Evolutionary conservation across 371 early-diverging fungal species (phyloP).

Genomic region (Saksenaea oblongispora): DNA sequence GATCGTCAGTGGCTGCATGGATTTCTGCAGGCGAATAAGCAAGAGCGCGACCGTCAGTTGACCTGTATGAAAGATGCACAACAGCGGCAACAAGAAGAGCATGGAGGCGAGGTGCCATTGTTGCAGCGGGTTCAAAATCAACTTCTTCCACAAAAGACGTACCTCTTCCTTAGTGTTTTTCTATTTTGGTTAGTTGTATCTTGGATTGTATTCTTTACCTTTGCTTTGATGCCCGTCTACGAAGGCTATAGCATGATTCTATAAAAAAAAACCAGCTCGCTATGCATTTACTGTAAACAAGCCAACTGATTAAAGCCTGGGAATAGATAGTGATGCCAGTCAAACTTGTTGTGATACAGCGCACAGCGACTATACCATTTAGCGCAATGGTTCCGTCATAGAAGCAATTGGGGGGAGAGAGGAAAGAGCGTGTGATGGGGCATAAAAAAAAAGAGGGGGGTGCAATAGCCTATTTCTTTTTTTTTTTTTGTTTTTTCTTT

Average conservation of each 20-base stretch:
- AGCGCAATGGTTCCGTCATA: conserved; percentile 2
- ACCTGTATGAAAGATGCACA: conserved; percentile 27
- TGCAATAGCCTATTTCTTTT: background rate
- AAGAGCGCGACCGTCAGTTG: conserved; percentile 34
- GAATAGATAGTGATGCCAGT: conserved; percentile 7
- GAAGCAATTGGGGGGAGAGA: background rate
- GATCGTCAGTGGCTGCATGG: conserved; percentile 33
- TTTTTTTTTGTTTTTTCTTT: conserved; percentile 9
- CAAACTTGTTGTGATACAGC: background rate
- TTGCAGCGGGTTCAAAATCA: conserved; percentile 29
- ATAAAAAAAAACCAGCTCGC: conserved; percentile 1
- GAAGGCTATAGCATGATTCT: conserved; percentile 19
- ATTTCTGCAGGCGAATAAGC: conserved; percentile 40
- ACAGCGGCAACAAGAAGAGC: conserved; percentile 17
- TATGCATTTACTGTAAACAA: conserved; percentile 1
- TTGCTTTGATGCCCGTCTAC: conserved; percentile 52
- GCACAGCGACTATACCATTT: conserved; percentile 1
- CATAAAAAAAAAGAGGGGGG: background rate
- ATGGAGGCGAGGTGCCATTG: conserved; percentile 6
- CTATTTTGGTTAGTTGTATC: conserved; percentile 37
- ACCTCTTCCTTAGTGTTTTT: conserved; percentile 27
- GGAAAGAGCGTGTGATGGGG: background rate
- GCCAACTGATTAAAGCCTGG: conserved; percentile 6
- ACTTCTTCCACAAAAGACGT: conserved; percentile 25
- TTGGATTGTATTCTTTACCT: conserved; percentile 43